A percentile compares a stretch with the other conserved stretches of the same genome.
These are phyloP conservation scores for Tricholoma sp. DNA, from an alignment of 768 basidiomycete species.

Conservation along the genomic window DNA sequence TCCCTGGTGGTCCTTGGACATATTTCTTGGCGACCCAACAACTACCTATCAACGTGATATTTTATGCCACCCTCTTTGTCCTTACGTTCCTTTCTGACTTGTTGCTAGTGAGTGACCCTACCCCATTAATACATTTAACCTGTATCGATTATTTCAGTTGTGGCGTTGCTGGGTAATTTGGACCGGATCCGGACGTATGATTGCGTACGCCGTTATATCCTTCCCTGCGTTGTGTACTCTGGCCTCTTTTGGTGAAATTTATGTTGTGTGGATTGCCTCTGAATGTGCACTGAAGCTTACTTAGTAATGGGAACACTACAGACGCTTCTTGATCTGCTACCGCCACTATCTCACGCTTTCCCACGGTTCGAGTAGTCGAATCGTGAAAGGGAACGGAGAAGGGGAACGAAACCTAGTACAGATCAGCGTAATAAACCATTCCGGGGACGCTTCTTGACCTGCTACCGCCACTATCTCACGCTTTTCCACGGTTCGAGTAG, in stretches of 20 bases:
- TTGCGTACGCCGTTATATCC: slow-evolving; percentile 27
- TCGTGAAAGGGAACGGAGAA: too few species aligned
- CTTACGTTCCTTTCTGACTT: slow-evolving; percentile 36
- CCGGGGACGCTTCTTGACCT: too few species aligned
- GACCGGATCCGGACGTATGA: slow-evolving; percentile 26
- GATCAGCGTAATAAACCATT: too few species aligned
- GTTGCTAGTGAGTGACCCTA: slow-evolving; percentile 29
- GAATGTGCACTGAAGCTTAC: neutral
- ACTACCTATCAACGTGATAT: slow-evolving; percentile 32
- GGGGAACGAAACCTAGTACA: too few species aligned
- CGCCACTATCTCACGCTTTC: too few species aligned
- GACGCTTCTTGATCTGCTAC: too few species aligned
- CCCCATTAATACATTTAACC: too few species aligned
- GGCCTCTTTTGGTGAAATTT: slow-evolving; percentile 34
- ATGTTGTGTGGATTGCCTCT: neutral
- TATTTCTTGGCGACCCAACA: slow-evolving; percentile 33
- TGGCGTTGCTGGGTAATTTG: slow-evolving; percentile 47
- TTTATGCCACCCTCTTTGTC: slow-evolving; percentile 32
- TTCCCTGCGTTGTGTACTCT: slow-evolving; percentile 34
- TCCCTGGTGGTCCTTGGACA: slow-evolving; percentile 30
- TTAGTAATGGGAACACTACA: slow-evolving; percentile 37
- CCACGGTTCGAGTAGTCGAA: too few species aligned
- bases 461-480: too few species aligned
- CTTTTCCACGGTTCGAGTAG: too few species aligned
- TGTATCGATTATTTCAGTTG: slow-evolving; percentile 21